phyloP scores from a whole-genome alignment of 1,284 basidiomycete species.

The Salmacisia buchloeana region DNA sequence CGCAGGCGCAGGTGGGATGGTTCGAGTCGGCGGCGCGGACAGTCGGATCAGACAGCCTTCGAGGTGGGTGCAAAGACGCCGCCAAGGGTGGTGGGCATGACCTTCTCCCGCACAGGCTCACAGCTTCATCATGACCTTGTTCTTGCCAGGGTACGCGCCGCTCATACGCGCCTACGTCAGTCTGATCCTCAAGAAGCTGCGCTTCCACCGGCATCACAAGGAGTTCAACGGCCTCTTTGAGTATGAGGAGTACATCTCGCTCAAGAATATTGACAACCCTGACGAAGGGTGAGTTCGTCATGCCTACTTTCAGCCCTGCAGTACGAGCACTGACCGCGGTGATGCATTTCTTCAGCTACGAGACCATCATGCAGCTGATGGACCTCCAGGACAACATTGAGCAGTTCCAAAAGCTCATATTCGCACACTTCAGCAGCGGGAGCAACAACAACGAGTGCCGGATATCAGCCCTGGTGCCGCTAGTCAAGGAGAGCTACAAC shows the following conservation, averaged over 20 bases:
- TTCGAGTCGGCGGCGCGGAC: conserved; percentile 49
- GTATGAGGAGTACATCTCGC: conserved; percentile 50
- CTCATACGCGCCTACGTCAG: conserved; percentile 48
- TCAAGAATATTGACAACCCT: conserved; percentile 51
- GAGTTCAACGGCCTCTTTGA: conserved; percentile 51
- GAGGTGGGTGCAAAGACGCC: conserved; percentile 9
- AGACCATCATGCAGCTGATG: conserved; percentile 51
- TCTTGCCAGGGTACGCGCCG: conserved; percentile 32
- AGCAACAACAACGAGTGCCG: conserved; percentile 48
- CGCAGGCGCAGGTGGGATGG: conserved; percentile 48
- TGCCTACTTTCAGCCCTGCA: not conserved
- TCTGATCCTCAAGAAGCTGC: conserved; percentile 48
- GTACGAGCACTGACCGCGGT: not conserved
- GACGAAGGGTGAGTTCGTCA: conserved; percentile 34
- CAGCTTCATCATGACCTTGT: not conserved
- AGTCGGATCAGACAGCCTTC: conserved; percentile 36
- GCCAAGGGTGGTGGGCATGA: not conserved
- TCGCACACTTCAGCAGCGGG: conserved; percentile 41
- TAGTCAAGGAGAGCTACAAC: conserved; percentile 50
- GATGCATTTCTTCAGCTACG: conserved; percentile 25
- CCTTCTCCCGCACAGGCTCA: not conserved
- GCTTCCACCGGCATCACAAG: conserved; percentile 49
- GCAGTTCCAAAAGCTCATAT: conserved; percentile 49
- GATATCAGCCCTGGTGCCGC: conserved; percentile 48
- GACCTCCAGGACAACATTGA: conserved; percentile 50